Base-by-base conservation (phyloP, 768 basidiomycete species). In the Crassisporium funariophilum region DNA sequence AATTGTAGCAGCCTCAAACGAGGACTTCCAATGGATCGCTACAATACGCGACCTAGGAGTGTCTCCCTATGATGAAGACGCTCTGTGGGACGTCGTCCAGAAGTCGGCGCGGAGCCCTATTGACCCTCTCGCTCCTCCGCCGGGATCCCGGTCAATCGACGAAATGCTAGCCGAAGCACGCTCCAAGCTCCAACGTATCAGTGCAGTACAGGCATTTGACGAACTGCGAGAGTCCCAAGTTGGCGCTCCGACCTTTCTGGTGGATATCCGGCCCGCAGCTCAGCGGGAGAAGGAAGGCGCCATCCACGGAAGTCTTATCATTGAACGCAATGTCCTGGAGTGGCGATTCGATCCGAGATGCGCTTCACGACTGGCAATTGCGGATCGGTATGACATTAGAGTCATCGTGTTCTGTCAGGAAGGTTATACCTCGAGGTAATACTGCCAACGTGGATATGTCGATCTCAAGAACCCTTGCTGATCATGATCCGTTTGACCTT, bases 341-440 rank as follows among this genome's bases (percentile, higher is more conserved):
- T 89, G 87, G 86, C 76, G 81, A 17, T 83, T 91, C 53, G 88
- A 91, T 64, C 89, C 88, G 4, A 73, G 86, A 45, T 74, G 69
- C 53, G 70, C 76, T 5, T 70, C 77, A 10, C 72, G 83, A 24
- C 65, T 91, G 43, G 66, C 77, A 1, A 81, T 90, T 52, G 88
- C 81, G 17, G 83, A 88, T 65, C 70, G 87, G 44, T 91, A 86
- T 55, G 89, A 91, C 67, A 59, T 90, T 29, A 67, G 85, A 36
- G 74, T 88, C 22, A 86, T 91, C 51, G 65, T 91, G 8, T 81
- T 90, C 55, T 87, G 85, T 62, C 80, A 85, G 59, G 86, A 88
- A 40, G 86, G 89, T 2, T 77, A 81, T 58, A 75, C 86, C 12
- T 84, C 82, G 13, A 72, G 71, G 73, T 71, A 47, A n/a, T 58